Evolutionary conservation across 2,329 filamentous ascomycete species (phyloP).

Genomic region (Hymenoscyphus fructigenus): DNA sequence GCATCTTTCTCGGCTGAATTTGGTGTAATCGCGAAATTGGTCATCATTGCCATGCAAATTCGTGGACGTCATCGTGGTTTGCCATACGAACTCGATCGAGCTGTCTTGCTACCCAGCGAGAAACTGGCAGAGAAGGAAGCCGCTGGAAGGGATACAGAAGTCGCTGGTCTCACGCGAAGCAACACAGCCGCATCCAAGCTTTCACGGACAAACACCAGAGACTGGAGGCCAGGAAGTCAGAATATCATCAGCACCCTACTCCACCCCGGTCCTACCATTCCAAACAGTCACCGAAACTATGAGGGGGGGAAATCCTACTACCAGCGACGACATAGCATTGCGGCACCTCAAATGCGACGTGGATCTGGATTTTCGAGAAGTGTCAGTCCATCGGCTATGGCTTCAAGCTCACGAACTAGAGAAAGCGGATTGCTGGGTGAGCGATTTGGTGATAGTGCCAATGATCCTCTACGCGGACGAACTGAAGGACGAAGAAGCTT

Average conservation of each 20-base stretch:
- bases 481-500: conserved; percentile 26
- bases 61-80: conserved; percentile 68
- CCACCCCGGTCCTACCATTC: conserved; percentile 36
- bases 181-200: conserved; percentile 20
- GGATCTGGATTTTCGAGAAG: conserved; percentile 7
- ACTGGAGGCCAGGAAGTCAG: conserved; percentile 5
- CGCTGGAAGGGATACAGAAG: conserved; percentile 39
- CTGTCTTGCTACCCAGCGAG: conserved; percentile 67
- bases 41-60: conserved; percentile 68
- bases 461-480: conserved; percentile 11
- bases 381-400: conserved; percentile 13
- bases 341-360: conserved; percentile 2
- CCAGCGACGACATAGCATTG: conserved; percentile 17
- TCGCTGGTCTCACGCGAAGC: conserved; percentile 13
- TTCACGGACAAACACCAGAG: conserved; percentile 18
- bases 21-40: conserved; percentile 59
- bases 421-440: conserved; percentile 3
- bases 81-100: conserved; percentile 67
- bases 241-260: conserved; percentile 33
- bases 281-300: conserved; percentile 27
- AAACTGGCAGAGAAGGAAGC: conserved; percentile 61
- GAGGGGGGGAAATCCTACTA: background rate
- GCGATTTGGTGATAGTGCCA: conserved; percentile 11
- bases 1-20: conserved; percentile 84
- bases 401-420: background rate